Evolutionary conservation across 2,329 filamentous ascomycete species (phyloP).

Genomic region (Colletotrichum nymphaeae): DNA sequence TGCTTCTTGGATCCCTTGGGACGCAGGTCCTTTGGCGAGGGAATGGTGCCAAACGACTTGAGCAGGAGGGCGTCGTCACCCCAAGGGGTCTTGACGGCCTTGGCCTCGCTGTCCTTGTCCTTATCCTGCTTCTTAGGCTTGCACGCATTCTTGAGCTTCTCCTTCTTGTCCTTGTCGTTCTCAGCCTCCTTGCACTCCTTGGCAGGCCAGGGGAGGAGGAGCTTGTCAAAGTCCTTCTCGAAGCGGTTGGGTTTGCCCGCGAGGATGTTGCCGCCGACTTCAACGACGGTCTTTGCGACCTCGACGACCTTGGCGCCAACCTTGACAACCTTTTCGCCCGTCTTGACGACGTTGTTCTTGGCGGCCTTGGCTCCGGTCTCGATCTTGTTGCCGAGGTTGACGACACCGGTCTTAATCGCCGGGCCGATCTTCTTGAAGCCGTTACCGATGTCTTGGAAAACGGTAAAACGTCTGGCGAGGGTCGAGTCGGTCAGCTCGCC

Average conservation of each 20-base stretch:
- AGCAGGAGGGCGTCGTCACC: background rate
- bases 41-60: background rate
- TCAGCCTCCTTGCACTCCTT: background rate
- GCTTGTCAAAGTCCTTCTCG: background rate
- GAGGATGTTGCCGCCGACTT: background rate
- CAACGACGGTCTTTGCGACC: background rate
- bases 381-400: background rate
- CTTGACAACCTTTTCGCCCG: background rate
- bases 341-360: background rate
- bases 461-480: background rate
- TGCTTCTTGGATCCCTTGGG: background rate
- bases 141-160: constrained; percentile 1
- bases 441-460: background rate
- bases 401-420: background rate
- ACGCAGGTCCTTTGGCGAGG: background rate
- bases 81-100: constrained; percentile 1
- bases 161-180: background rate
- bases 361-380: background rate
- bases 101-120: background rate
- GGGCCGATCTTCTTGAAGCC: background rate
- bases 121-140: background rate
- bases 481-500: background rate
- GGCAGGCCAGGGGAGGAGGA: background rate
- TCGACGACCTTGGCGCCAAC: background rate
- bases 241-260: background rate